A percentile compares a stretch with the other conserved stretches of the same genome.
These are phyloP conservation scores for Helotiales sp. DNA, from an alignment of 2,329 filamentous ascomycete species.

Conservation along the genomic window DNA sequence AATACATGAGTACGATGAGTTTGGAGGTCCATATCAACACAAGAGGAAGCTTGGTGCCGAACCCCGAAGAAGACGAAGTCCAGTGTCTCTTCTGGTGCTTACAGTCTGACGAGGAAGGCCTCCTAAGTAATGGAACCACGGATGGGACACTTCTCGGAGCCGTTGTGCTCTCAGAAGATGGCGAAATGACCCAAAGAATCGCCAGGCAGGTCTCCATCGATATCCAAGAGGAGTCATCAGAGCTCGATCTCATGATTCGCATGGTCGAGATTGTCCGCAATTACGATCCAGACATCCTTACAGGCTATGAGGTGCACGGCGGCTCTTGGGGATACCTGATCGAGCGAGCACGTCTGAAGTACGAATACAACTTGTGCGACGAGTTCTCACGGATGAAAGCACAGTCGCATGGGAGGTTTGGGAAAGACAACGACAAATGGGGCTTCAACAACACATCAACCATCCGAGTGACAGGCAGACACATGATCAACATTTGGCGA, in stretches of 20 bases:
- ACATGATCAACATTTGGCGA: slow-evolving; percentile 97
- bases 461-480: slow-evolving; percentile 88
- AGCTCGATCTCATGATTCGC: slow-evolving; percentile 83
- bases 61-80: slow-evolving; percentile 89
- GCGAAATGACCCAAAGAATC: slow-evolving; percentile 63
- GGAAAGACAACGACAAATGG: slow-evolving; percentile 87
- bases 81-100: slow-evolving; percentile 90
- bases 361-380: slow-evolving; percentile 88
- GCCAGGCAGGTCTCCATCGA: slow-evolving; percentile 65
- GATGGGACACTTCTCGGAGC: slow-evolving; percentile 69
- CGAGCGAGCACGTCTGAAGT: slow-evolving; percentile 83
- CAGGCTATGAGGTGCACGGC: slow-evolving; percentile 93
- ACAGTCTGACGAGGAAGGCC: slow-evolving; percentile 71
- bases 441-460: slow-evolving; percentile 93
- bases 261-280: slow-evolving; percentile 84
- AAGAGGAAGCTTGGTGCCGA: slow-evolving; percentile 77
- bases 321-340: slow-evolving; percentile 95
- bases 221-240: slow-evolving; percentile 75
- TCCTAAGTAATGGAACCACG: slow-evolving; percentile 53
- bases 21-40: slow-evolving; percentile 92
- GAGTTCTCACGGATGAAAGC: slow-evolving; percentile 89
- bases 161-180: slow-evolving; percentile 70
- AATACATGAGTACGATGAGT: slow-evolving; percentile 97
- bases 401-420: slow-evolving; percentile 81
- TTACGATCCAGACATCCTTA: slow-evolving; percentile 89